phyloP scores from a whole-genome alignment of 352 stramenopile species.

The Pythium sp. region DNA sequence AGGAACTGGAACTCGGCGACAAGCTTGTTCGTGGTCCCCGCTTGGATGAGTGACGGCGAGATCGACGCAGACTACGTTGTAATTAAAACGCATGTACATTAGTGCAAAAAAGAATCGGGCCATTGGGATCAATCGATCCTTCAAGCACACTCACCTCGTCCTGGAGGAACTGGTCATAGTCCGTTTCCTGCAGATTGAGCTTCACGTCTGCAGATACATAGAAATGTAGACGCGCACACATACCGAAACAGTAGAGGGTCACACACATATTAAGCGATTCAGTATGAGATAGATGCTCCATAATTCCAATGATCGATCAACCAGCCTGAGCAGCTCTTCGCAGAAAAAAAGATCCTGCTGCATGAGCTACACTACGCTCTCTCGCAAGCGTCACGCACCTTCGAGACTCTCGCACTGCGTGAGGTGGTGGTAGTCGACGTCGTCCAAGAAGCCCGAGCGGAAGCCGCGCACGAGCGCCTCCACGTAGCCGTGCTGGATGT shows the following conservation, averaged over 20 bases:
- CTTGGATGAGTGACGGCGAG: constrained; percentile 79
- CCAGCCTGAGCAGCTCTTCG: too few relatives aligned
- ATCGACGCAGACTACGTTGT: constrained; percentile 48
- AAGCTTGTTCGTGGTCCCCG: constrained; percentile 87
- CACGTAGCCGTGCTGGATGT: constrained; percentile 97
- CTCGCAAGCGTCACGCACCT: constrained; percentile 33
- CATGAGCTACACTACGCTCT: not conserved
- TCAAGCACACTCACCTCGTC: constrained; percentile 72
- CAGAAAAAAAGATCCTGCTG: constrained; percentile 14
- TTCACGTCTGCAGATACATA: constrained; percentile 63
- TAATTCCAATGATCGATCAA: not conserved
- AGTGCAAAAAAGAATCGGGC: constrained; percentile 29
- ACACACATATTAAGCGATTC: not conserved
- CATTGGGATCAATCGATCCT: constrained; percentile 19
- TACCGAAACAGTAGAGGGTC: not conserved
- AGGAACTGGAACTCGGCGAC: constrained; percentile 97
- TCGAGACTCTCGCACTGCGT: constrained; percentile 90
- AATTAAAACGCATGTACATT: not conserved
- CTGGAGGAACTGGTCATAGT: constrained; percentile 96
- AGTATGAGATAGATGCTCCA: not conserved
- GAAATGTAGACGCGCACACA: not conserved
- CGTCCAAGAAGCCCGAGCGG: constrained; percentile 86
- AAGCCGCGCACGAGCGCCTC: constrained; percentile 97
- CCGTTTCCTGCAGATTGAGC: constrained; percentile 97
- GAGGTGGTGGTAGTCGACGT: constrained; percentile 89